These are phyloP conservation scores for Ajuga chamaepitys DNA, from an alignment of 257 asterid species.

Conservation along the genomic window DNA sequence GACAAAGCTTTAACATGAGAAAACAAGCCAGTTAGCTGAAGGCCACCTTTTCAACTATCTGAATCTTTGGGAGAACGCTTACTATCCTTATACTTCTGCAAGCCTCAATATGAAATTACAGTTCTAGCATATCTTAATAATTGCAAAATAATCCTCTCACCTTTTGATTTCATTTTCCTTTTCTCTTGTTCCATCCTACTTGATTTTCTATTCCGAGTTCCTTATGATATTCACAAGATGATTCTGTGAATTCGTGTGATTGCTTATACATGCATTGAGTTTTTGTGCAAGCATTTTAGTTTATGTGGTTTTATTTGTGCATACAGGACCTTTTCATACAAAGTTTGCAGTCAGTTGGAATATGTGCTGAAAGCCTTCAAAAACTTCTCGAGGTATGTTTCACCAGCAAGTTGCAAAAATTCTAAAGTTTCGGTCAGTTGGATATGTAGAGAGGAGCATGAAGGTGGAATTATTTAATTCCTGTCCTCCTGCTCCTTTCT, in stretches of 20 bases:
- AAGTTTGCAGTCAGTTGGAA: slow-evolving; percentile 86
- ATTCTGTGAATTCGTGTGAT: slow-evolving; percentile 1
- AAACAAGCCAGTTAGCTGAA: background rate
- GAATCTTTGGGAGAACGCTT: background rate
- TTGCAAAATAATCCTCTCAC: background rate
- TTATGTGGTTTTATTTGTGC: slow-evolving; percentile 10
- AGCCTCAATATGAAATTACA: background rate
- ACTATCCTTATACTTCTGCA: background rate
- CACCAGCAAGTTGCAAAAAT: slow-evolving; percentile 6
- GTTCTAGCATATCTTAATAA: background rate
- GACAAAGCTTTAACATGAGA: background rate
- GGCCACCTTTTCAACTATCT: background rate
- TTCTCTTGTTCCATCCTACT: background rate
- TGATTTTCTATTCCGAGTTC: background rate
- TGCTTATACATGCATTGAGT: background rate
- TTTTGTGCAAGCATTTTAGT: slow-evolving; percentile 8
- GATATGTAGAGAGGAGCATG: slow-evolving; percentile 12
- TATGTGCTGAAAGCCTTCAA: slow-evolving; percentile 82
- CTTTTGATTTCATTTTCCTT: background rate
- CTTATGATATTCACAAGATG: background rate
- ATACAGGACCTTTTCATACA: slow-evolving; percentile 81
- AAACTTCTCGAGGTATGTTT: slow-evolving; percentile 82
- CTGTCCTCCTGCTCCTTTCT: slow-evolving; percentile 7
- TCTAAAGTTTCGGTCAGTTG: slow-evolving; percentile 1
- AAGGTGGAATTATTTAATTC: background rate